Percentiles rank a stretch among this genome's conserved stretches.
Evolutionary conservation across 176 grass and related monocot genomes (phyloP).

Genomic region (Poa pratensis): DNA sequence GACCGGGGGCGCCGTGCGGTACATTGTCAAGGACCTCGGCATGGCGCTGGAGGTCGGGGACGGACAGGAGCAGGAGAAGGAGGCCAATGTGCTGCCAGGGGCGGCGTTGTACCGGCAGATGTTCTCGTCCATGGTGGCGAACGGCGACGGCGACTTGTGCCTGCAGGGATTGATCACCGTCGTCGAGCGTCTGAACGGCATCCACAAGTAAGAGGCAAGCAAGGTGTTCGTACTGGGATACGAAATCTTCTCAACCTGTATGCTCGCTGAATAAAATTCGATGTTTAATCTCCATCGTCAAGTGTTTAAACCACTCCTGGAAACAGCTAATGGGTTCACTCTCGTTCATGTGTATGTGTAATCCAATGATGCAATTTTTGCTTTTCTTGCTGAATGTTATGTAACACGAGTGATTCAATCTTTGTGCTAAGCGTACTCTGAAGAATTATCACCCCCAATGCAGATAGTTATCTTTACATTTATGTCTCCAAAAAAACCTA

Average conservation of each 20-base stretch:
- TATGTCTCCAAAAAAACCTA: neutral
- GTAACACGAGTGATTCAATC: constrained; percentile 4
- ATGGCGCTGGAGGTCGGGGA: constrained; percentile 69
- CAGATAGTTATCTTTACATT: neutral
- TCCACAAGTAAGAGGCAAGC: constrained; percentile 20
- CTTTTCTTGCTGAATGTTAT: neutral
- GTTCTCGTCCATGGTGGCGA: constrained; percentile 78
- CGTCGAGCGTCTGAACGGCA: constrained; percentile 76
- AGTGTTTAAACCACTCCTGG: neutral
- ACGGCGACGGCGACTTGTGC: constrained; percentile 69
- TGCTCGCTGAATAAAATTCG: neutral
- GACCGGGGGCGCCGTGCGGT: constrained; percentile 56
- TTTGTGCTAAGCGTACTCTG: neutral
- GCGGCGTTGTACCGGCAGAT: constrained; percentile 70
- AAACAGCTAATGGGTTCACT: neutral
- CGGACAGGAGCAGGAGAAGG: constrained; percentile 21
- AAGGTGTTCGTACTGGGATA: constrained; percentile 28
- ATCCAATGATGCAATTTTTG: neutral
- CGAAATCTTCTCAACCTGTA: neutral
- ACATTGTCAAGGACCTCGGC: constrained; percentile 89
- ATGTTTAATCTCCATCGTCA: neutral
- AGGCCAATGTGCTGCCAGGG: constrained; percentile 56
- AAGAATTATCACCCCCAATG: neutral
- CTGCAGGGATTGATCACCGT: constrained; percentile 69
- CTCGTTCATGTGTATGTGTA: neutral